Percentiles rank a stretch among this genome's conserved stretches.
phyloP scores from a whole-genome alignment of 257 asterid genomes.

The Fraxinus americana region DNA sequence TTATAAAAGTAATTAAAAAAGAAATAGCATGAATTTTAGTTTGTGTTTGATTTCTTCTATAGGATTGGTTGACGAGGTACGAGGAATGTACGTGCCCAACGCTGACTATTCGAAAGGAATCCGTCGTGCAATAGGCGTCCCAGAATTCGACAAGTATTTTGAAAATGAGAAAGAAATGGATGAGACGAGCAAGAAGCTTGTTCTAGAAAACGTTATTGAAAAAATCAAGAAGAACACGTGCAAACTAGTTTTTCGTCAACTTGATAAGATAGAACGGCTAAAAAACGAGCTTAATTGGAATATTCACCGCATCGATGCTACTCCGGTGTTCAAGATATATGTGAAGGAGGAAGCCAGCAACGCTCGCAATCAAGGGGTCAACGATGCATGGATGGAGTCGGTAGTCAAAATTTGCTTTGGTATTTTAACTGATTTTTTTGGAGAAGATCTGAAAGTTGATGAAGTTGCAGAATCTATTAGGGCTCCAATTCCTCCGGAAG shows the following conservation, averaged over 20 bases:
- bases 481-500: too few relatives aligned
- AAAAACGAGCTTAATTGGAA: constrained; percentile 18
- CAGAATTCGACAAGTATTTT: constrained; percentile 20
- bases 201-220: constrained; percentile 13
- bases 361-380: background rate
- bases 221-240: constrained; percentile 18
- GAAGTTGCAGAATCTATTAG: too few relatives aligned
- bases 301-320: constrained; percentile 28
- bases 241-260: constrained; percentile 16
- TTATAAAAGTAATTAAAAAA: background rate
- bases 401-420: constrained; percentile 1
- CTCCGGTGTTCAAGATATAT: constrained; percentile 6
- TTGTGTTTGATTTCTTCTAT: background rate
- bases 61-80: constrained; percentile 22
- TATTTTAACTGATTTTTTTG: background rate
- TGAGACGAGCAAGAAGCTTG: constrained; percentile 2
- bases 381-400: constrained; percentile 13
- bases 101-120: constrained; percentile 22
- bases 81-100: constrained; percentile 3
- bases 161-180: background rate
- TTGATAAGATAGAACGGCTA: constrained; percentile 22
- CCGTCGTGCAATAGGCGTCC: constrained; percentile 16
- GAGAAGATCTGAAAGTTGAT: background rate
- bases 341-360: background rate
- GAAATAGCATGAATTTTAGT: background rate